These are phyloP conservation scores for Amoebophrya sp. DNA, from an alignment of 169 alveolate species.

Conservation along the genomic window DNA sequence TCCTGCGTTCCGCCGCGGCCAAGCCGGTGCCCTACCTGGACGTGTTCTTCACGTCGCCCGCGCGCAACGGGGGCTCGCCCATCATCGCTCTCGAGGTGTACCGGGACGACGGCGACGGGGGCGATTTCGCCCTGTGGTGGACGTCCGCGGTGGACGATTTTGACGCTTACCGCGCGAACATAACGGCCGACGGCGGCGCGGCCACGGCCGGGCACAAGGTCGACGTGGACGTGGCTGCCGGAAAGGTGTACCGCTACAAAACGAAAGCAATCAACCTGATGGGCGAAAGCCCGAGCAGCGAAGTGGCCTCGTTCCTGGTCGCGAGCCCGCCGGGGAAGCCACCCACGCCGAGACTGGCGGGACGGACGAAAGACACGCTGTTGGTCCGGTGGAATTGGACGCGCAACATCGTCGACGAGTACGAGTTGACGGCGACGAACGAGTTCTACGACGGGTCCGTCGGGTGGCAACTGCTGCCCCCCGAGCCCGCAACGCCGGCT, in stretches of 20 bases:
- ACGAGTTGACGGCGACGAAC: not conserved
- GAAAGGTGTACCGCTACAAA: conserved; percentile 4
- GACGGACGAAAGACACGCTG: not conserved
- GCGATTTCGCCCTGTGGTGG: not conserved
- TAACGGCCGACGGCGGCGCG: not conserved
- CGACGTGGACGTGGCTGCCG: not conserved
- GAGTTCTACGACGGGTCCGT: not conserved
- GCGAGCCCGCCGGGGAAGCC: conserved; percentile 15
- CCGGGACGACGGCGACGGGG: not conserved
- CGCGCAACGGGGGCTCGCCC: conserved; percentile 11
- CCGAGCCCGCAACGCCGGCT: not conserved
- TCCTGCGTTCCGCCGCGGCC: not conserved
- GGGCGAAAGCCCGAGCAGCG: conserved; percentile 3
- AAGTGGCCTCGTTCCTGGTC: conserved; percentile 2
- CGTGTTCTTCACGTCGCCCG: not conserved
- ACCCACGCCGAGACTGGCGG: not conserved
- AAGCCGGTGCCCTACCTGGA: not conserved
- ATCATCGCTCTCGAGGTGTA: not conserved
- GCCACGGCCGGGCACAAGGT: not conserved
- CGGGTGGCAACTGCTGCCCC: not conserved
- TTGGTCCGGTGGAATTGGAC: not conserved
- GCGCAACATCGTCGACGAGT: not conserved
- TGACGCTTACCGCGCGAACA: not conserved
- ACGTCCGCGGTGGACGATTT: not conserved
- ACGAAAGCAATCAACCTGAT: not conserved